These are phyloP conservation scores for Petunia secreta DNA, from an alignment of 257 asterid species.

Conservation along the genomic window DNA sequence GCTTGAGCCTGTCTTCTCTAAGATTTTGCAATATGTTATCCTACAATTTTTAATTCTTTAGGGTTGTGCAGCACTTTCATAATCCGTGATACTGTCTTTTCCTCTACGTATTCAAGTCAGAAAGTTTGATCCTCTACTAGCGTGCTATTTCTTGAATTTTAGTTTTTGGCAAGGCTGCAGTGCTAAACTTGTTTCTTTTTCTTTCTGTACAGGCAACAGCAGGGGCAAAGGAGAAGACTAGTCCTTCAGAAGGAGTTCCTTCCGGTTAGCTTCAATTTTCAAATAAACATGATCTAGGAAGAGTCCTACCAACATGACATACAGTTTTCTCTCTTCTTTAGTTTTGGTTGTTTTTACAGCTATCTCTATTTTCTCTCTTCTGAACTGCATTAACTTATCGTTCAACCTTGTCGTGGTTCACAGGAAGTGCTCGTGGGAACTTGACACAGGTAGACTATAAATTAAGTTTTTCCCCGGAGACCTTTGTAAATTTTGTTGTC, in stretches of 20 bases:
- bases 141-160: not conserved
- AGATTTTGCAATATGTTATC: not conserved
- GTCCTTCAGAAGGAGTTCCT: conserved; percentile 52
- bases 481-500: not conserved
- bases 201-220: conserved; percentile 56
- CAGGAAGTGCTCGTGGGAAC: conserved; percentile 52
- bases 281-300: not conserved
- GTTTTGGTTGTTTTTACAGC: not conserved
- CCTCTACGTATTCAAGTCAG: not conserved
- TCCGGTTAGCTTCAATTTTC: conserved; percentile 54
- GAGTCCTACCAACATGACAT: not conserved
- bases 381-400: not conserved
- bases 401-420: conserved; percentile 27
- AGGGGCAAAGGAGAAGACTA: conserved; percentile 47
- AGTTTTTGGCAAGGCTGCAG: not conserved
- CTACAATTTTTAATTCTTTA: not conserved
- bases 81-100: not conserved
- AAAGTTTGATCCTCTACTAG: not conserved
- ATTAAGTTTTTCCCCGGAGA: not conserved
- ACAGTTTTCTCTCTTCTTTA: not conserved
- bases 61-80: not conserved
- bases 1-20: not conserved
- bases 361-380: conserved; percentile 7
- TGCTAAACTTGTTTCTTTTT: not conserved
- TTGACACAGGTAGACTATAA: conserved; percentile 29